phyloP scores from a whole-genome alignment of 345 rosid species.

The Schrenkiella parvula region DNA sequence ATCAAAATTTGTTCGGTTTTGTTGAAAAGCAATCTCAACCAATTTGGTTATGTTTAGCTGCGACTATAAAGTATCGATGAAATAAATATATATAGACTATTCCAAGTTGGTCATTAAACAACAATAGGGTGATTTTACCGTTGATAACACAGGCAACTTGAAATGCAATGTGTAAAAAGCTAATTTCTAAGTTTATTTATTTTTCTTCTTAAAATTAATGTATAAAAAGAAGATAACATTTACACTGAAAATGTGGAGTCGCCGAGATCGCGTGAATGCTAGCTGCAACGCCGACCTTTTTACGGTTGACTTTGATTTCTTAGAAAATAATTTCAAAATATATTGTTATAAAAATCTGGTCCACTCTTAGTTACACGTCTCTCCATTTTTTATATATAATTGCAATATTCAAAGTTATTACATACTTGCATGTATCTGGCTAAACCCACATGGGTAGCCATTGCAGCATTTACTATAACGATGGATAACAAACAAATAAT shows the following conservation, averaged over 20 bases:
- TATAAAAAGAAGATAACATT: neutral
- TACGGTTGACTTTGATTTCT: slow-evolving; percentile 24
- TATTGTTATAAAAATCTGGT: neutral
- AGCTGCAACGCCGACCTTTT: slow-evolving; percentile 29
- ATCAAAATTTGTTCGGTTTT: neutral
- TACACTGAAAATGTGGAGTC: slow-evolving; percentile 21
- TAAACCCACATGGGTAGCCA: slow-evolving; percentile 24
- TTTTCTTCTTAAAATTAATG: neutral
- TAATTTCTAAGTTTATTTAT: neutral
- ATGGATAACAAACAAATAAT: slow-evolving; percentile 2
- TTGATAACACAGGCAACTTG: neutral
- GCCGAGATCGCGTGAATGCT: slow-evolving; percentile 27
- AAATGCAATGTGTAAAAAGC: neutral
- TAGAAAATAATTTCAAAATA: neutral
- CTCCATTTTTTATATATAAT: neutral
- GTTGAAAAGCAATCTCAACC: neutral
- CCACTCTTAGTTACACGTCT: slow-evolving; percentile 19
- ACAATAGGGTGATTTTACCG: neutral
- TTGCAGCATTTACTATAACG: slow-evolving; percentile 18
- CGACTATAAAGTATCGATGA: neutral
- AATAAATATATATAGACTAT: neutral
- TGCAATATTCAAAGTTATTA: slow-evolving; percentile 7
- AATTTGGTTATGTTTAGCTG: neutral
- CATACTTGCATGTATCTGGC: slow-evolving; percentile 4
- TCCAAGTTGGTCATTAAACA: neutral